Conservation (phyloP, 768 basidiomycete species). For the Auricularia auricula-judae region DNA sequence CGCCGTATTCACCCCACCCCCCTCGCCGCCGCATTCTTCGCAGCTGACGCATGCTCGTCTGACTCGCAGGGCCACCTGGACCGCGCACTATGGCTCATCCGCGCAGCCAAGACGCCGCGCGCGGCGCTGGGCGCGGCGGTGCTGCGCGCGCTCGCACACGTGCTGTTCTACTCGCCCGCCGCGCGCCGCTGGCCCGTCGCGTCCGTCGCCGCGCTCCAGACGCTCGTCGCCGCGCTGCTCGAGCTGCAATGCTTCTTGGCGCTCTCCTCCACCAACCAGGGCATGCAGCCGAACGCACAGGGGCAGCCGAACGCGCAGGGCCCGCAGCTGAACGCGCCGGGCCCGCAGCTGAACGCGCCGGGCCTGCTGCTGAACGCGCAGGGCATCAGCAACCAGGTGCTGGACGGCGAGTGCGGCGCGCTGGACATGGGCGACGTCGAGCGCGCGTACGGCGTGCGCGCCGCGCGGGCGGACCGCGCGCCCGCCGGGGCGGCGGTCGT, state of each 20-base stretch:
- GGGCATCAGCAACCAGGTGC: slow-evolving; percentile 14
- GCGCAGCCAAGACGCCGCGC: slow-evolving; percentile 37
- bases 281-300: slow-evolving; percentile 18
- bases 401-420: slow-evolving; percentile 36
- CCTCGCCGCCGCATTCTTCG: background rate
- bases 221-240: background rate
- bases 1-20: too few relatives aligned
- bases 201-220: background rate
- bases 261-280: slow-evolving; percentile 27
- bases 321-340: too few relatives aligned
- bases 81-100: slow-evolving; percentile 62
- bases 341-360: too few relatives aligned
- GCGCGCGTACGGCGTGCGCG: slow-evolving; percentile 34
- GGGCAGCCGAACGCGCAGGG: background rate
- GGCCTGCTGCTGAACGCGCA: slow-evolving; percentile 11
- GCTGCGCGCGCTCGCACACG: slow-evolving; percentile 34
- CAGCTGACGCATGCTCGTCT: background rate
- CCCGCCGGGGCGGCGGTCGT: background rate
- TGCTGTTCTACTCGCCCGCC: slow-evolving; percentile 32
- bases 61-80: slow-evolving; percentile 35
- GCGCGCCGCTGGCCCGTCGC: slow-evolving; percentile 21
- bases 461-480: background rate
- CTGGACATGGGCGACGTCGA: slow-evolving; percentile 36
- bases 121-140: slow-evolving; percentile 37
- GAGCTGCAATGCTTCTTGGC: slow-evolving; percentile 10